These are phyloP conservation scores for Phaeolepiota aurea DNA, from an alignment of 768 basidiomycete genomes.

Conservation along the genomic window DNA sequence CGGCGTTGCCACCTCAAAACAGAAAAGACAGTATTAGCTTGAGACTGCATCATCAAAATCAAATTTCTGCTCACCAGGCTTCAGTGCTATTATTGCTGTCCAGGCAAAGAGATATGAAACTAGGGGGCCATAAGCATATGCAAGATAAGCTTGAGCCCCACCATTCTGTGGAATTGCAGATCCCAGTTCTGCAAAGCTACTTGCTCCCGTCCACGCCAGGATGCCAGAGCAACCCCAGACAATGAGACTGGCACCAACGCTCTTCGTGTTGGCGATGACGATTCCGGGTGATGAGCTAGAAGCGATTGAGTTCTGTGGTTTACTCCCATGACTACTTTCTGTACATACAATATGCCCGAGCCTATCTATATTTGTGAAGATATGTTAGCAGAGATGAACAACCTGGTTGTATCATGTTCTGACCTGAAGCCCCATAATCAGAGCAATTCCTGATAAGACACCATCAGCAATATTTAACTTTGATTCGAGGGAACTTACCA, in stretches of 20 bases:
- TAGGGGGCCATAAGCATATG: conserved; percentile 82
- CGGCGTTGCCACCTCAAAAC: conserved; percentile 64
- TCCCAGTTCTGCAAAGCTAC: conserved; percentile 89
- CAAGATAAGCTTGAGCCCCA: conserved; percentile 74
- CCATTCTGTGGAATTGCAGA: conserved; percentile 77
- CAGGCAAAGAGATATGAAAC: conserved; percentile 90
- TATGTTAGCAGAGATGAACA: no score
- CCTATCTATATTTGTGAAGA: conserved; percentile 48
- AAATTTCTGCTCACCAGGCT: conserved; percentile 70
- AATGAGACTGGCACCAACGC: conserved; percentile 79
- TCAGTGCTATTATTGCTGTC: conserved; percentile 86
- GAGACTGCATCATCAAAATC: not conserved
- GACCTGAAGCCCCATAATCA: conserved; percentile 79
- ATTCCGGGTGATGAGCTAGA: conserved; percentile 86
- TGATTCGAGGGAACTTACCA: conserved; percentile 35
- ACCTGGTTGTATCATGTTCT: conserved; percentile 3
- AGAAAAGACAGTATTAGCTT: conserved; percentile 2
- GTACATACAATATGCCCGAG: conserved; percentile 83
- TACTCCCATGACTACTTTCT: not conserved
- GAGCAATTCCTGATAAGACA: conserved; percentile 57
- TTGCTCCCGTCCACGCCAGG: conserved; percentile 92
- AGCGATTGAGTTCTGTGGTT: not conserved
- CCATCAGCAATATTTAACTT: conserved; percentile 2
- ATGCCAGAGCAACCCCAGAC: conserved; percentile 84
- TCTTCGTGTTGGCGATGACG: conserved; percentile 80